A percentile compares a stretch with the other conserved stretches of the same genome.
These are phyloP conservation scores for Lactifluus echinatus DNA, from an alignment of 768 basidiomycete genomes.

Conservation along the genomic window DNA sequence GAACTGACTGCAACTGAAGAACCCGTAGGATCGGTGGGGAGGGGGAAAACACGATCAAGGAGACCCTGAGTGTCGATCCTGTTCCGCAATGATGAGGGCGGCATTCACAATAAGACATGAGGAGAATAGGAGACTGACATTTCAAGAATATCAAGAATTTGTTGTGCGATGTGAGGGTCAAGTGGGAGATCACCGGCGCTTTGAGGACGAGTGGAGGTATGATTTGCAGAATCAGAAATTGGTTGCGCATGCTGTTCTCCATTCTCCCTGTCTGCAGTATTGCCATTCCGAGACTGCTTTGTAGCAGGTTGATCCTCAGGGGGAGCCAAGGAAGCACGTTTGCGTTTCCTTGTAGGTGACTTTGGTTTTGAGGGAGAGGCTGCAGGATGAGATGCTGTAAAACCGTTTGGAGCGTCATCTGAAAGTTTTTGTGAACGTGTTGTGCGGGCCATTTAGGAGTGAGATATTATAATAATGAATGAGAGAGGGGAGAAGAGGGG, in stretches of 20 bases:
- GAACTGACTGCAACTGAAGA: constrained; percentile 29
- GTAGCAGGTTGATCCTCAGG: constrained; percentile 39
- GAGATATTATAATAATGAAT: constrained; percentile 10
- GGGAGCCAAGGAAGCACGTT: constrained; percentile 42
- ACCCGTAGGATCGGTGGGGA: constrained; percentile 35
- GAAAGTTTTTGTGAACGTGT: constrained; percentile 55
- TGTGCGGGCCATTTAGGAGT: constrained; percentile 56
- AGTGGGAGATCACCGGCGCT: constrained; percentile 43
- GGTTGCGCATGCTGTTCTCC: constrained; percentile 23
- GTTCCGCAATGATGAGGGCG: constrained; percentile 13
- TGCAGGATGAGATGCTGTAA: constrained; percentile 15
- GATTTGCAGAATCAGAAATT: constrained; percentile 14
- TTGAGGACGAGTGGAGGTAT: constrained; percentile 24
- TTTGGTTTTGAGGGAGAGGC: constrained; percentile 26
- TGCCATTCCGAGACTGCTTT: constrained; percentile 41
- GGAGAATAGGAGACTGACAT: constrained; percentile 31
- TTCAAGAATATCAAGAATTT: constrained; percentile 53
- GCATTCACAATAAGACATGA: neutral
- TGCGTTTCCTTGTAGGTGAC: constrained; percentile 51
- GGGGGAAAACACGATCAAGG: constrained; percentile 70
- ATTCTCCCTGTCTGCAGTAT: constrained; percentile 28
- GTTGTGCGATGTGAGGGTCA: constrained; percentile 36
- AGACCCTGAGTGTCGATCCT: constrained; percentile 69
- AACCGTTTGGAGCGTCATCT: constrained; percentile 28
- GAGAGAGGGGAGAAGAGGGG: constrained; percentile 12